Conservation (phyloP, 371 early-diverging fungal genomes). For the Circinella minor region DNA sequence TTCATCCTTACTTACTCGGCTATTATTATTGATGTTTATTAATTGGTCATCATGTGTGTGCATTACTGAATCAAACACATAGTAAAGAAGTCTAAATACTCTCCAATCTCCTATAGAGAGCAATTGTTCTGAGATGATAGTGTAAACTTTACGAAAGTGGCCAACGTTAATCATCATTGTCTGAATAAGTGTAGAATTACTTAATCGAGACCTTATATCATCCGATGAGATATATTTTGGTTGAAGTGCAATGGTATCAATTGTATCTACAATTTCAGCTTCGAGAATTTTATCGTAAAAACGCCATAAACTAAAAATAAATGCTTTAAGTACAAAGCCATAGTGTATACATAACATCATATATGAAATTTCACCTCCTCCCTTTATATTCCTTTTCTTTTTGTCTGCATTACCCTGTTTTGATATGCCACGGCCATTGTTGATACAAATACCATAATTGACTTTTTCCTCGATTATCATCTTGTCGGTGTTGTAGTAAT, state of each 20-base stretch:
- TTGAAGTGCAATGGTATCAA: not conserved
- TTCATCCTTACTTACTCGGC: not conserved
- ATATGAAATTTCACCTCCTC: too few species aligned
- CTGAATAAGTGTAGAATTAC: not conserved
- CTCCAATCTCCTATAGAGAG: not conserved
- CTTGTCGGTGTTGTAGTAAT: not conserved
- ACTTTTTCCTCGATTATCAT: not conserved
- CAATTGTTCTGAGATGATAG: not conserved
- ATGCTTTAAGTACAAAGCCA: too few species aligned
- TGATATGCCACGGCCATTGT: constrained; percentile 8
- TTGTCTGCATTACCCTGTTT: not conserved
- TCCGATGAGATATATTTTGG: not conserved
- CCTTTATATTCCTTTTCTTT: not conserved
- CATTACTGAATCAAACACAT: not conserved
- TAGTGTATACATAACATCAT: too few species aligned
- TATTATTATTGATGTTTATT: not conserved
- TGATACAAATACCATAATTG: constrained; percentile 8
- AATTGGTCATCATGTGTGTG: not conserved
- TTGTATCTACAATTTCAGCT: not conserved
- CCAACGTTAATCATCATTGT: not conserved
- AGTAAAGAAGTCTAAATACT: not conserved
- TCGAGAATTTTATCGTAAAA: not conserved
- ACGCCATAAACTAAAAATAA: constrained; percentile 2
- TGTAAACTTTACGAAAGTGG: constrained; percentile 1
- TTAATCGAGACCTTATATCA: not conserved